Base-by-base conservation (phyloP, 768 basidiomycete species). In the Porpolomopsis calyptriformis region DNA sequence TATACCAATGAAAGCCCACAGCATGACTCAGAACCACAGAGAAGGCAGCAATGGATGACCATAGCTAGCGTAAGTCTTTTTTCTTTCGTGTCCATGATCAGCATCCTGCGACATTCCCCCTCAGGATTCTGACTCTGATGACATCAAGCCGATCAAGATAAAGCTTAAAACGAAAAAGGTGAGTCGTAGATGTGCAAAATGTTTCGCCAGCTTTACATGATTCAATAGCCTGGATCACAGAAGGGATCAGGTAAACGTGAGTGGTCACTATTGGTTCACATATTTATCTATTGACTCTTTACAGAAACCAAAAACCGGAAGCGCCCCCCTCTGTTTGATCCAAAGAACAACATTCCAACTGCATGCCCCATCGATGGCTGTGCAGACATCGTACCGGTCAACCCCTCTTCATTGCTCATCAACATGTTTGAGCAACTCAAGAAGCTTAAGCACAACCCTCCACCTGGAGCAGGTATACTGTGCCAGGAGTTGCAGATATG, bases 71-170 rank as follows among this genome's bases (percentile, higher is more conserved):
- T n/a, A n/a, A n/a, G n/a, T n/a, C n/a, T n/a, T n/a, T n/a, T n/a
- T n/a, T n/a, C n/a, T n/a, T n/a, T n/a, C n/a, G n/a, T n/a, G n/a
- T n/a, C n/a, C n/a, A n/a, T n/a, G n/a, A n/a, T n/a, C n/a, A n/a
- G n/a, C n/a, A n/a, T n/a, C n/a, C n/a, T n/a, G n/a, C n/a, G n/a
- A n/a, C n/a, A n/a, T n/a, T n/a, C n/a, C n/a, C n/a, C 53, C 58
- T 61, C 29, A 31, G 9, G 63, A 57, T 10, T 60, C 57, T n/a
- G 62, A 57, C 49, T 67, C 29, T 31, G 14, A 31, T 67, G 18
- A 55, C 49, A n/a, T n/a, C n/a, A n/a, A n/a, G n/a, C n/a, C n/a
- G n/a, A n/a, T n/a, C n/a, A n/a, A n/a, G n/a, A n/a, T n/a, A n/a
- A n/a, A n/a, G n/a, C n/a, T n/a, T n/a, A n/a, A n/a, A n/a, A n/a